Evolutionary conservation across 441 rosid genomes (phyloP).

Genomic region (Gossypium schwendimanii): DNA sequence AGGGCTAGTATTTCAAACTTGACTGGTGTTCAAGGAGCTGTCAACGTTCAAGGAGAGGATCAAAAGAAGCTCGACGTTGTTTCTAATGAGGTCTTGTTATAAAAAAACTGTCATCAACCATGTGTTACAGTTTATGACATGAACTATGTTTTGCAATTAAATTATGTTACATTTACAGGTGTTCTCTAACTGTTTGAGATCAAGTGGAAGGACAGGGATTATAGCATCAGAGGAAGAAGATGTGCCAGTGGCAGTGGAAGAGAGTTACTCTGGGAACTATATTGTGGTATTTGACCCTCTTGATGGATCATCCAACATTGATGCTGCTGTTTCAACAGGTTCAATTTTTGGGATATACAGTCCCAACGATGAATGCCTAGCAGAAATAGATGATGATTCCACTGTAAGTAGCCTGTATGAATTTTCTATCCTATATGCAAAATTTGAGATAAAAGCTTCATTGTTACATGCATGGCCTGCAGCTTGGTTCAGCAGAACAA

Average conservation of each 20-base stretch:
- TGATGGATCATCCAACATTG: slow-evolving; percentile 92
- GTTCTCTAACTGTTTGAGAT: slow-evolving; percentile 82
- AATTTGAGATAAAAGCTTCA: neutral
- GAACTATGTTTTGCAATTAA: neutral
- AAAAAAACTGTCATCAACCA: neutral
- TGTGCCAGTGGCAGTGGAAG: slow-evolving; percentile 90
- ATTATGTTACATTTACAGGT: slow-evolving; percentile 40
- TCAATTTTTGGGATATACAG: slow-evolving; percentile 88
- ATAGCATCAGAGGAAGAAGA: slow-evolving; percentile 97
- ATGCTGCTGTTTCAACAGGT: slow-evolving; percentile 91
- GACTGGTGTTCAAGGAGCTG: slow-evolving; percentile 85
- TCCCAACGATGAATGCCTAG: slow-evolving; percentile 82
- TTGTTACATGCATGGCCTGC: slow-evolving; percentile 20
- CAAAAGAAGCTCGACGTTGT: slow-evolving; percentile 95
- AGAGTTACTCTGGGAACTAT: slow-evolving; percentile 88
- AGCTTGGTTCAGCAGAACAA: slow-evolving; percentile 55
- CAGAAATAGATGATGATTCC: slow-evolving; percentile 51
- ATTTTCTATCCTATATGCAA: neutral
- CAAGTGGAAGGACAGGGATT: slow-evolving; percentile 88
- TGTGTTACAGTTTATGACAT: neutral
- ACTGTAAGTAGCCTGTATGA: slow-evolving; percentile 32
- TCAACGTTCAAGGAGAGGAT: slow-evolving; percentile 89
- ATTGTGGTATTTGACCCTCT: slow-evolving; percentile 87
- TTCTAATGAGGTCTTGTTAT: slow-evolving; percentile 65
- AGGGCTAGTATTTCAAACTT: slow-evolving; percentile 76